Conservation (phyloP, 192 early-diverging fungal genomes). For the Funneliformis mosseae region DNA sequence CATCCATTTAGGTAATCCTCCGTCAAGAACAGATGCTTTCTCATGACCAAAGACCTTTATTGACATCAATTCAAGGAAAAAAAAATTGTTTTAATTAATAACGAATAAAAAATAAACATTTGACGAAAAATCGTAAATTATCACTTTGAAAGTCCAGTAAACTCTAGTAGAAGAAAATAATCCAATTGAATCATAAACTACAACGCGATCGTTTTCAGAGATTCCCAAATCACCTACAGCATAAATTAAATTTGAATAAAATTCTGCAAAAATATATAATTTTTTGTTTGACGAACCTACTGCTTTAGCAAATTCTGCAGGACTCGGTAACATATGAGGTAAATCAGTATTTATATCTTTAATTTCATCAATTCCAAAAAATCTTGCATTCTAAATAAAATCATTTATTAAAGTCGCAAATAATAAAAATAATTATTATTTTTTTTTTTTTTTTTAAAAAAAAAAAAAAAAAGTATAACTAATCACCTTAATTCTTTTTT, state of each 20-base stretch:
- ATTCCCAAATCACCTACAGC: conserved; percentile 73
- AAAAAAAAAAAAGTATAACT: conserved; percentile 7
- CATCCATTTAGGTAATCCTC: conserved; percentile 85
- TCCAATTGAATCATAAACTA: conserved; percentile 87
- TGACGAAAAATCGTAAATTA: background rate
- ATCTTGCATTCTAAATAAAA: conserved; percentile 63
- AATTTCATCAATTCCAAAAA: conserved; percentile 89
- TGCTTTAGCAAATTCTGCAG: conserved; percentile 68
- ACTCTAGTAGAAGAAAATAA: conserved; percentile 82
- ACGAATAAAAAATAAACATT: background rate
- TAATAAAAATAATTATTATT: conserved; percentile 1
- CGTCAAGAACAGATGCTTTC: conserved; percentile 85
- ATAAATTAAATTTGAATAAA: conserved; percentile 9
- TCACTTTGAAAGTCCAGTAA: conserved; percentile 91
- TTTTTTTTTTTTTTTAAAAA: background rate
- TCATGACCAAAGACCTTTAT: conserved; percentile 84
- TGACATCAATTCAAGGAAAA: background rate
- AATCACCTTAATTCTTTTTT: conserved; percentile 46
- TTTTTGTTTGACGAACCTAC: conserved; percentile 56
- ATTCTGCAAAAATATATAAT: background rate
- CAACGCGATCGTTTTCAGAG: conserved; percentile 76
- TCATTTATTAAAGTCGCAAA: background rate
- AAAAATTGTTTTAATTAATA: background rate
- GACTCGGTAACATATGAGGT: conserved; percentile 91
- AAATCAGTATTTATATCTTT: conserved; percentile 70